These are phyloP conservation scores for Sugiyamaella pinicola DNA, from an alignment of 1,139 yeast species.

Conservation along the genomic window DNA sequence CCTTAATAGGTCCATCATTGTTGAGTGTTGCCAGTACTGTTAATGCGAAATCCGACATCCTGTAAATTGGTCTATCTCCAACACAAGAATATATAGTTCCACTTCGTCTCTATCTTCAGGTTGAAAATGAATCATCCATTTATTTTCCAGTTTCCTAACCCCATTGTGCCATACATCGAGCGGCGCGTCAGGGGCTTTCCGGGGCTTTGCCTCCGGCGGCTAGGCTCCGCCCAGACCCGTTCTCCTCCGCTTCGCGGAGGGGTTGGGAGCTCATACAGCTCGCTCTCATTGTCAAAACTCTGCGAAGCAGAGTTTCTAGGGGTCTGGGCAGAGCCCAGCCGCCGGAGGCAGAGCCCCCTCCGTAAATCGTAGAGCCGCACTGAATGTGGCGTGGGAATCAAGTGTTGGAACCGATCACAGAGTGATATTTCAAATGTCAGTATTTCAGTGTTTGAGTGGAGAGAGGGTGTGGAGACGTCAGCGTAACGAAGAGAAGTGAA, in stretches of 20 bases:
- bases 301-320: no score
- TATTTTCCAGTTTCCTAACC: slow-evolving; percentile 12
- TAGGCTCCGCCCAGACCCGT: background rate
- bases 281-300: no score
- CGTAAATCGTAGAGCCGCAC: no score
- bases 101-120: background rate
- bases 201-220: background rate
- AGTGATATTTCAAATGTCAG: background rate
- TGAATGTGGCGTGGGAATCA: no score
- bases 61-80: slow-evolving; percentile 2
- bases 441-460: background rate
- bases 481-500: no score
- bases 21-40: slow-evolving; percentile 64
- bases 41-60: slow-evolving; percentile 53
- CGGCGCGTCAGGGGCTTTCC: background rate
- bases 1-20: slow-evolving; percentile 57
- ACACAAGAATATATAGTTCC: background rate
- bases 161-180: background rate
- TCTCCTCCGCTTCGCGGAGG: background rate
- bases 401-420: no score
- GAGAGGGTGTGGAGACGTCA: background rate
- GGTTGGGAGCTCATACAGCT: no score
- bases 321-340: no score
- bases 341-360: no score
- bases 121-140: slow-evolving; percentile 11